Evolutionary conservation across 1,139 yeast genomes (phyloP).

Genomic region (Kurtzmaniella quercitrusa): DNA sequence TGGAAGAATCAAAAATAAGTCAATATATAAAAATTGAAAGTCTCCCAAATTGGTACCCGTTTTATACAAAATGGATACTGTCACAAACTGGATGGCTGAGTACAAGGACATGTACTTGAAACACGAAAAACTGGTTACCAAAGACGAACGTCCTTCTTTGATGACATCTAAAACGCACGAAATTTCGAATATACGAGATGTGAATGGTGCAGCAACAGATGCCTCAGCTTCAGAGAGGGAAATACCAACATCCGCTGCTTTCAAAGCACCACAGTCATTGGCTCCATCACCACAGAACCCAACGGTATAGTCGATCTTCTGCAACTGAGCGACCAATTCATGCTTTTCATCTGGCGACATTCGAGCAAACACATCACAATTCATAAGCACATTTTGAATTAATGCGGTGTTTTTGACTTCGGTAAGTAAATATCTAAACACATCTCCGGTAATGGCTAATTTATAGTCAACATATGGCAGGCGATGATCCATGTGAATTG

Average conservation of each 20-base stretch:
- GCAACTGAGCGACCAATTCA: conserved; percentile 86
- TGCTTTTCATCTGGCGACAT: conserved; percentile 99
- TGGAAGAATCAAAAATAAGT: conserved; percentile 83
- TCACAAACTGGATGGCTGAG: conserved; percentile 91
- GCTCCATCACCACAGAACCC: conserved; percentile 99
- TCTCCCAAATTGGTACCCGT: conserved; percentile 96
- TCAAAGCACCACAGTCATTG: conserved; percentile 95
- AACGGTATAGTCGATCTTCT: conserved; percentile 80
- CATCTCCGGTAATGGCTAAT: conserved; percentile 89
- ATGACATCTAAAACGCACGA: conserved; percentile 90
- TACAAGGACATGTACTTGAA: conserved; percentile 97
- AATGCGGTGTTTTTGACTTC: conserved; percentile 39
- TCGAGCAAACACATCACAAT: conserved; percentile 80
- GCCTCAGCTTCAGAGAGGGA: conserved; percentile 98
- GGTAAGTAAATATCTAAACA: conserved; percentile 72
- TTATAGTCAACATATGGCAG: conserved; percentile 41
- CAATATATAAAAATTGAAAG: conserved; percentile 93
- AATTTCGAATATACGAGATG: conserved; percentile 84
- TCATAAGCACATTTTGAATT: conserved; percentile 61
- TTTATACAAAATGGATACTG: conserved; percentile 80
- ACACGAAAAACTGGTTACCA: conserved; percentile 93
- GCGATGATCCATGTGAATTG: conserved; percentile 29
- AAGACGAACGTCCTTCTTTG: conserved; percentile 89
- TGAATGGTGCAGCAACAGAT: conserved; percentile 97
- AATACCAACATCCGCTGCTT: conserved; percentile 96